Evolutionary conservation across 305 asterid genomes (phyloP), one percentile per base, ranked within the genome.

Genomic region (Solanum hybrid): DNA sequence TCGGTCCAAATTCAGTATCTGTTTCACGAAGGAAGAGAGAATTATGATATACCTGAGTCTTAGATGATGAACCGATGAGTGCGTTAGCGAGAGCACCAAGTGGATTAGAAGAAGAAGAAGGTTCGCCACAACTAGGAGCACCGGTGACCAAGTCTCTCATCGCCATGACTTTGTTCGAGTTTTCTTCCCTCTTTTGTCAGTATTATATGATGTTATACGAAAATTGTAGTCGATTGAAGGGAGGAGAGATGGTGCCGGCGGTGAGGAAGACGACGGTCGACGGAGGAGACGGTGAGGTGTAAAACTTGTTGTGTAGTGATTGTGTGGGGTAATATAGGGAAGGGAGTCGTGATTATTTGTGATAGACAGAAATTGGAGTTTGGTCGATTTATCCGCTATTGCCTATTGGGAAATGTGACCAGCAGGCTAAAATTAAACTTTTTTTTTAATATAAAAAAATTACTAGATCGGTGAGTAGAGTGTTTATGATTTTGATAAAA

Each of bases 71-170:
- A 38, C 99, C 99, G 79, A 96, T 86, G 88, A 98, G 96, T 69
- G 96, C 92, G 94, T 94, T 95, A 89, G 98, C 98, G 88, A 98
- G 94, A 89, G 98, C 97, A 66, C 98, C 99, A 75, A 98, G 91
- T 22, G 99, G 99, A 92, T 98, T 98, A 73, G 97, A 91, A 4
- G 99, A 95, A 82, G 99, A 95, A 89, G 98, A 92, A n/a, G 87
- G 14, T 91, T 92, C 98, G 51, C 96, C 95, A 91, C 99, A 98
- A 89, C 96, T 94, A 89, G 98, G 96, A 87, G 95, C 97, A 38
- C 99, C 98, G 66, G 92, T 94, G 77, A 96, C 98, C 89, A 98
- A 92, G 85, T 98, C 99, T 90, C 99, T 94, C 99, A 95, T 93
- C 97, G 98, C 98, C 98, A 96, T 96, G 27, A 76, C 86, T 42